Evolutionary conservation across 2,329 filamentous ascomycete species (phyloP), one percentile per base, ranked within the genome.

Genomic region (Tolypocladium cylindrosporum): DNA sequence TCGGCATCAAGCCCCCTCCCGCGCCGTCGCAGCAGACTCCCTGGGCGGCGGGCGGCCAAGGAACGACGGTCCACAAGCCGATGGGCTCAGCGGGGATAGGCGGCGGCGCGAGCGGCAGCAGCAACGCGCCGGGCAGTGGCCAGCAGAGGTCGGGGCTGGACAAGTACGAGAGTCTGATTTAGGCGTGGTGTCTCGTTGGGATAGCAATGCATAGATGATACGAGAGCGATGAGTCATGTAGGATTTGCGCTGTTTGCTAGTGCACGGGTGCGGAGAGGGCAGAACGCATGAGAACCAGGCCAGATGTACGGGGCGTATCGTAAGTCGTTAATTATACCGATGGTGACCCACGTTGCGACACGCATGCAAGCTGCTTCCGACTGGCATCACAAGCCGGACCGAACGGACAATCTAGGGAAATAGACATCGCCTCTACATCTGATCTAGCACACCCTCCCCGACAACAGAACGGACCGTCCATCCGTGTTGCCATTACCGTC

Each of bases 121-220:
- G 60, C 65, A 67, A 60, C 65, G 68, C 60, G 64, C 65, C 57
- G 21, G 55, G 57, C 11, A 60, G 63, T 37, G 60, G 59, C 50
- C 69, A 72, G 58, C 72, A 70, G 58, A 79, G 77, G 64, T 77
- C 79, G 6, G 84, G 85, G 0, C 73, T 88, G 71, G 84, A 87
- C 70, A 86, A 85, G 72, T 89, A 88, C 62, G 81, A 86, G 69
- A 88, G 86, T 72, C 68, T 89, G 63, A 70, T 88, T 64, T 88
- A 73, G 66, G 59, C 50, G 10, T 37, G 13, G 52, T 21, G 43
- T 55, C 31, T 40, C 2, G 14, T 24, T 55, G 48, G 48, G 16
- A n/a, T 51, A 36, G 48, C 48, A n/a, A 36, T 50, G 31, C 31
- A 51, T 51, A 21, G 45, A 51, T n/a, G 45, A 13, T 19, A 21